Conservation (phyloP, 129 eudicot genomes). For the Artemisia tridentata region DNA sequence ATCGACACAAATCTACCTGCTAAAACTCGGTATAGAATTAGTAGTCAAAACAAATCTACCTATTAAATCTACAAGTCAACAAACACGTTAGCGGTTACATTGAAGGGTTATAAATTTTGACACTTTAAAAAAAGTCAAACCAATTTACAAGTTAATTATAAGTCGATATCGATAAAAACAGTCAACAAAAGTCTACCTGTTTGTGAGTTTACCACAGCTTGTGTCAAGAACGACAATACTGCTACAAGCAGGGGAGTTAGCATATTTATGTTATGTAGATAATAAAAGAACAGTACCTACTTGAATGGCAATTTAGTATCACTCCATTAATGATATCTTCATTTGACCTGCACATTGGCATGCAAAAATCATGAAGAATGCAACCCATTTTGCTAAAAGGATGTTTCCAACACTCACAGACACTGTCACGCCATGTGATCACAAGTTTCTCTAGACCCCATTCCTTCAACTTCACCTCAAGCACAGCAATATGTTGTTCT, state of each 20-base stretch:
- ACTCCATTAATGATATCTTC: conserved; percentile 47
- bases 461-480: conserved; percentile 2
- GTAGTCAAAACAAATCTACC: conserved; percentile 17
- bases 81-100: conserved; percentile 1
- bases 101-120: not conserved
- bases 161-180: conserved; percentile 1
- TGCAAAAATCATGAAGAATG: conserved; percentile 27
- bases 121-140: conserved; percentile 2
- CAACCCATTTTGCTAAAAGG: conserved; percentile 10
- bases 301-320: conserved; percentile 31
- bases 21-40: not conserved
- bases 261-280: conserved; percentile 5
- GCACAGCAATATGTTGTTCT: not conserved
- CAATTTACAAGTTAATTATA: not conserved
- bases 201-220: conserved; percentile 14
- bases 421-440: not conserved
- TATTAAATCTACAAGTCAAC: conserved; percentile 7
- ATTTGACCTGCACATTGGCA: conserved; percentile 54
- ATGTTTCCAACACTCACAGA: not conserved
- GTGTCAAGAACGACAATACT: conserved; percentile 23
- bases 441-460: conserved; percentile 1
- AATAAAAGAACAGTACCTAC: conserved; percentile 42
- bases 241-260: conserved; percentile 4
- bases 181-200: conserved; percentile 1
- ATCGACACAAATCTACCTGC: not conserved